Percentiles rank a stretch among this genome's conserved stretches.
Conservation (phyloP, 2,329 filamentous ascomycete species). For the Rhynchosporium agropyri region DNA sequence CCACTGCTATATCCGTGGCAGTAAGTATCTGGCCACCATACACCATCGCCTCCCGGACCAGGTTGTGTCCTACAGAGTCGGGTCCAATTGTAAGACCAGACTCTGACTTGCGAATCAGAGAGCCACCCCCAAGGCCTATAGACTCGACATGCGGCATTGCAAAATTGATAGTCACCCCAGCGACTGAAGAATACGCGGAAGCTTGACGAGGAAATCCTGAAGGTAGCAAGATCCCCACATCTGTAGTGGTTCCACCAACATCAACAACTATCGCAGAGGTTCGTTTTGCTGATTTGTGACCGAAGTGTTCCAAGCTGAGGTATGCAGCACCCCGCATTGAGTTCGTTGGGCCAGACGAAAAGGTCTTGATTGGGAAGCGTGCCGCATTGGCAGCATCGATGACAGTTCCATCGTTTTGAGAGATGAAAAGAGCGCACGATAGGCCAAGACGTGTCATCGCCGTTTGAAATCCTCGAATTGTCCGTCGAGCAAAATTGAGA, state of each 20-base stretch:
- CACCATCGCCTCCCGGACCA: not conserved
- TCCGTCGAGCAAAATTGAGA: constrained; percentile 56
- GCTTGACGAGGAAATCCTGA: constrained; percentile 16
- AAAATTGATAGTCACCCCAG: constrained; percentile 16
- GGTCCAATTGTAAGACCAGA: constrained; percentile 15
- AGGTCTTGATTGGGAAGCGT: constrained; percentile 58
- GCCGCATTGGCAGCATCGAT: constrained; percentile 54
- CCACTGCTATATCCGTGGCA: constrained; percentile 7
- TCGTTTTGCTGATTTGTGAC: not conserved
- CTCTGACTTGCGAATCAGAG: not conserved
- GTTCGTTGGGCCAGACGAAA: constrained; percentile 63
- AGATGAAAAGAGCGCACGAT: constrained; percentile 58
- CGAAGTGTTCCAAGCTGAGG: constrained; percentile 39
- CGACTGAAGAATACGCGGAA: constrained; percentile 3
- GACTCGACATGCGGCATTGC: constrained; percentile 16
- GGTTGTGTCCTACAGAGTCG: constrained; percentile 15
- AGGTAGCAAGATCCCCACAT: constrained; percentile 47
- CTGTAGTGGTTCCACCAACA: constrained; percentile 61
- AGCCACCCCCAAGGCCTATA: constrained; percentile 21
- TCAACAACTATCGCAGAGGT: constrained; percentile 50
- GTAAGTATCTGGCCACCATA: constrained; percentile 13
- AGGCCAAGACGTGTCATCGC: constrained; percentile 53
- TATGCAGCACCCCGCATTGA: constrained; percentile 64
- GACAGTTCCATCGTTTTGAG: constrained; percentile 63
- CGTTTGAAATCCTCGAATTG: constrained; percentile 55